These are phyloP conservation scores for Polygonum aviculare DNA, from an alignment of 148 eudicot genomes.

Conservation along the genomic window DNA sequence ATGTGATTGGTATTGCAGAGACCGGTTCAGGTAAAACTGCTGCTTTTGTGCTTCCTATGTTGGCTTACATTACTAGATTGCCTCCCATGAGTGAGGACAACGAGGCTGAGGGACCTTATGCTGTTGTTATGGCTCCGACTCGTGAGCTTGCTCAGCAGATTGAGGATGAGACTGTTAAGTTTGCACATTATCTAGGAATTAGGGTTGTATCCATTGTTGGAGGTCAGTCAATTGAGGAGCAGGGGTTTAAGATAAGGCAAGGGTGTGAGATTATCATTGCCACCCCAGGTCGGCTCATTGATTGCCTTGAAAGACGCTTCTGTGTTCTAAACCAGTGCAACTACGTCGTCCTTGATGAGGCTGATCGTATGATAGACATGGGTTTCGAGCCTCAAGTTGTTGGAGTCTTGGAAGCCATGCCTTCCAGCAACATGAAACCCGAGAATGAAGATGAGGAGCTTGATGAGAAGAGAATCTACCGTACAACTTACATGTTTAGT, in stretches of 20 bases:
- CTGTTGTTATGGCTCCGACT: slow-evolving; percentile 88
- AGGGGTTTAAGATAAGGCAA: slow-evolving; percentile 69
- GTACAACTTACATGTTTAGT: slow-evolving; percentile 80
- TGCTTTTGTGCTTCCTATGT: slow-evolving; percentile 61
- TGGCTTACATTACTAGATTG: slow-evolving; percentile 47
- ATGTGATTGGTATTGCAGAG: slow-evolving; percentile 56
- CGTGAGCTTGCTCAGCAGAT: slow-evolving; percentile 87
- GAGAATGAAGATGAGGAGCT: slow-evolving; percentile 85
- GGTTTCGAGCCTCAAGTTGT: slow-evolving; percentile 80
- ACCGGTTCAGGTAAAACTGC: slow-evolving; percentile 63
- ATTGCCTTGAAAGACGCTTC: slow-evolving; percentile 63
- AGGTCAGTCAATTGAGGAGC: slow-evolving; percentile 85
- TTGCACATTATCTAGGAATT: slow-evolving; percentile 64
- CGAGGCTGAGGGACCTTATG: slow-evolving; percentile 83
- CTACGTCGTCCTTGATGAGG: slow-evolving; percentile 83
- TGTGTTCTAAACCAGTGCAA: slow-evolving; percentile 72
- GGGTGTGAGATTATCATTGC: slow-evolving; percentile 89
- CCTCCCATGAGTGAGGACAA: slow-evolving; percentile 52
- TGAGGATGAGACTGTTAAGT: slow-evolving; percentile 73
- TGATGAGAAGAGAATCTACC: slow-evolving; percentile 60
- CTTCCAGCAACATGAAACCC: slow-evolving; percentile 75
- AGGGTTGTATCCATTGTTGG: slow-evolving; percentile 84
- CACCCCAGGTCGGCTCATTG: slow-evolving; percentile 73
- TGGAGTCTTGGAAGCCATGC: slow-evolving; percentile 80
- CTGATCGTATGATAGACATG: slow-evolving; percentile 87